Evolutionary conservation across 2,329 filamentous ascomycete genomes (phyloP), one percentile per base, ranked within the genome.

Genomic region (Colletotrichum cereale): DNA sequence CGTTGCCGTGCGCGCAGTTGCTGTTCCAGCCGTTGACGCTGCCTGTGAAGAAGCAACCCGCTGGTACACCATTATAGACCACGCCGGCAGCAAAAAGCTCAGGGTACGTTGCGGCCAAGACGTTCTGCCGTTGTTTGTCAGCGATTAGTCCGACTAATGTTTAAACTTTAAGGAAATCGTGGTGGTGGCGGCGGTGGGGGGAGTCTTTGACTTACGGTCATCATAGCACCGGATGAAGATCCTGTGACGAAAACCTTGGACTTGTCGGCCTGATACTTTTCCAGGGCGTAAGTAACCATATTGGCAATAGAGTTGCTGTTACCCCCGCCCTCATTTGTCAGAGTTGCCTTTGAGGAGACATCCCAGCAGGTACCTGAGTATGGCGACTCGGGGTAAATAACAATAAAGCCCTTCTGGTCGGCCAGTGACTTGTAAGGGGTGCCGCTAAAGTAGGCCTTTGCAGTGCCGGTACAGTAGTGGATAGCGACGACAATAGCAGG

Each of bases 381-480:
- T 63, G 75, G 81, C 6, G 80, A 84, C 73, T 81, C 81, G 1
- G 85, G 85, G 73, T 84, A 86, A 72, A 86, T 83, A 18, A 84
- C 78, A 62, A 91, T 89, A 78, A 87, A 90, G 40, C 87, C 88
- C 61, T 87, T 82, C 36, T 80, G 78, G 72, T 90, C 87, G 18
- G 89, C 86, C 18, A 87, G 81, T 2, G 80, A 80, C 36, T 86
- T 84, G 77, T 89, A 90, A 2, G 86, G 84, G 1, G 84, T 86
- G 68, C 83, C 83, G 24, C 76, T 80, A 75, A 86, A 88, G 78
- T 86, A 89, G 6, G 82, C 84, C 68, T 84, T 78, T 0, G 86
- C 88, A 1, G 84, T 86, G 12, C 88, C 88, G 29, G 79, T 81
- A 79, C 89, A 91, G 79, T 86, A 88, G 79, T 90, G 86, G 71